Conservation (phyloP, 2,329 filamentous ascomycete species). For the Akanthomyces uredinophilus region DNA sequence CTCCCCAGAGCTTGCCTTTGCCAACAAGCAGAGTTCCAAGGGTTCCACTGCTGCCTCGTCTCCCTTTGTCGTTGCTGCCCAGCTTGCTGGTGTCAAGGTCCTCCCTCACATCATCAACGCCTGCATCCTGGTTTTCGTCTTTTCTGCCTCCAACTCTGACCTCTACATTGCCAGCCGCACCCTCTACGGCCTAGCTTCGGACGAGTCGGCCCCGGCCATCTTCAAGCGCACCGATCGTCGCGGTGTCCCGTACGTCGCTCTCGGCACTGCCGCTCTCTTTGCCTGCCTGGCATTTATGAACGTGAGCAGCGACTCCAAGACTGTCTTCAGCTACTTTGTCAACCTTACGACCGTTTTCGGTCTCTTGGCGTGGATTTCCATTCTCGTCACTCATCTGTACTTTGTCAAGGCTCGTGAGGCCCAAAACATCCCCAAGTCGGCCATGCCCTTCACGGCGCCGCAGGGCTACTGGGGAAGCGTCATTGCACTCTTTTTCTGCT, state of each 20-base stretch:
- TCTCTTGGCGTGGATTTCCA: constrained; percentile 62
- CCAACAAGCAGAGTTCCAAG: constrained; percentile 34
- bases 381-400: constrained; percentile 62
- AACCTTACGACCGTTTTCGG: constrained; percentile 64
- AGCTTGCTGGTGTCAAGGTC: constrained; percentile 54
- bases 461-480: constrained; percentile 67
- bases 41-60: constrained; percentile 54
- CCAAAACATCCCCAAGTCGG: constrained; percentile 50
- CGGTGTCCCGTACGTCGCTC: constrained; percentile 64
- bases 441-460: constrained; percentile 62
- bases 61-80: constrained; percentile 71
- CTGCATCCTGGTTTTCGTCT: constrained; percentile 70
- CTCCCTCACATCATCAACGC: constrained; percentile 67
- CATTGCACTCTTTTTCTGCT: constrained; percentile 63
- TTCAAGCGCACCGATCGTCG: constrained; percentile 66
- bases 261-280: constrained; percentile 56
- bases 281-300: constrained; percentile 66
- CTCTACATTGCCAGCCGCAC: constrained; percentile 71
- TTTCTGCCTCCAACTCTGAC: constrained; percentile 72
- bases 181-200: constrained; percentile 66
- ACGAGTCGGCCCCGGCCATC: constrained; percentile 66
- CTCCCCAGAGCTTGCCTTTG: constrained; percentile 53
- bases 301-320: constrained; percentile 50
- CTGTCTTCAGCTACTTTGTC: constrained; percentile 61
- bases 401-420: constrained; percentile 59